These are phyloP conservation scores for Vigna angularis DNA, from an alignment of 306 rosid genomes.

Conservation along the genomic window DNA sequence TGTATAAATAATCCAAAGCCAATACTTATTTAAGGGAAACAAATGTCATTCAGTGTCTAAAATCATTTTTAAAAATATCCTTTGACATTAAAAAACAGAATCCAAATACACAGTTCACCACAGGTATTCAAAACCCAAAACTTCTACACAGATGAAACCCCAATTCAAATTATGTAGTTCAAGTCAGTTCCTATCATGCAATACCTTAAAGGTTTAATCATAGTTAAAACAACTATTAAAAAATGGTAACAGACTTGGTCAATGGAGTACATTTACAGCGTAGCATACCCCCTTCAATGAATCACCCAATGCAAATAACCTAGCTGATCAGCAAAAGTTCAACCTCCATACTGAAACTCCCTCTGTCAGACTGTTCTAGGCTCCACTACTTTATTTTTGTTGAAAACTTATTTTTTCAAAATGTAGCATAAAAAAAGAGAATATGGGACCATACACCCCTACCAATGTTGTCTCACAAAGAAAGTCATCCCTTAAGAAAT, in stretches of 20 bases:
- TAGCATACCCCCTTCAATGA: not conserved
- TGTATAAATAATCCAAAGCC: constrained; percentile 23
- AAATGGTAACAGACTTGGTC: not conserved
- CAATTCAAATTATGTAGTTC: constrained; percentile 9
- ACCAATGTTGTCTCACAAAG: not conserved
- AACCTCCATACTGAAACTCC: constrained; percentile 17
- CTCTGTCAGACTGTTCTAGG: not conserved
- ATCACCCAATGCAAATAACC: constrained; percentile 9
- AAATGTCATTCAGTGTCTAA: not conserved
- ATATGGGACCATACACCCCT: not conserved
- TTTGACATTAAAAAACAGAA: not conserved
- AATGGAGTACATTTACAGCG: not conserved
- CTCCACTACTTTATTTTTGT: not conserved
- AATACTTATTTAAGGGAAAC: not conserved
- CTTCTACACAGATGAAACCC: not conserved
- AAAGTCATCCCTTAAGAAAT: not conserved
- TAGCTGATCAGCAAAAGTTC: constrained; percentile 20
- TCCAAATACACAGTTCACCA: not conserved
- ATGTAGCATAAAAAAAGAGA: not conserved
- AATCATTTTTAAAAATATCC: not conserved
- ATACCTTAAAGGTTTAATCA: not conserved
- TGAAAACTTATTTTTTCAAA: not conserved
- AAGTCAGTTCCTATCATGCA: not conserved
- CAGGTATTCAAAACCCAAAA: constrained; percentile 23
- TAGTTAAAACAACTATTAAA: not conserved